Base-by-base conservation (phyloP, 495 filamentous ascomycete genomes). In the Xylaria scruposa region DNA sequence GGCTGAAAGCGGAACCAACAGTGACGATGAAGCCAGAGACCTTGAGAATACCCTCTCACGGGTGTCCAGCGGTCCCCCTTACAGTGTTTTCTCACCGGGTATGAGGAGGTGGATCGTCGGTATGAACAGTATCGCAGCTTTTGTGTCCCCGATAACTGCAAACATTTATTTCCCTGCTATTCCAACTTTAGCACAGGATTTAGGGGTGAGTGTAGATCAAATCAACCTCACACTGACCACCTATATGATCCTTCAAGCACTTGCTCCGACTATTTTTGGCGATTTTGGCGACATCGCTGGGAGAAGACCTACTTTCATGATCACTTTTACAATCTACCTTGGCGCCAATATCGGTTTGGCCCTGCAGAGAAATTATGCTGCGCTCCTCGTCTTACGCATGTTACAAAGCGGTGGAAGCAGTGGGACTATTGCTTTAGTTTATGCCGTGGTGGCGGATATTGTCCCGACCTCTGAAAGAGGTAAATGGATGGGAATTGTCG, bases 101-200 rank as follows among this genome's bases (percentile, higher is more conserved):
- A 84, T 88, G 69, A 91, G 88, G 81, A 73, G 83, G 71, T 88
- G 88, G 81, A 87, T 92, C 70, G 83, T 92, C n/a, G 82, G 83
- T 72, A 90, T 95, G 81, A 88, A 90, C 51, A 88, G 89, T 31
- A 84, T 85, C 64, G 88, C 88, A 13, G 86, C 88, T 47, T 91
- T 93, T 74, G 88, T 93, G 77, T 93, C 91, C 0, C 91, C 92
- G 2, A 85, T 94, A 63, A 92, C 90, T 0, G 91, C 91, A 24
- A 93, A 92, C 74, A 93, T 42, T 4, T 96, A 96, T 78, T 94
- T 94, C 71, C 92, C 92, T 5, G 90, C 91, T 2, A 82, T 95
- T 67, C 88, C 87, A 31, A 78, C 86, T 9, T 73, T 93, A 21
- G 81, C 90, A 0, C 47, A 71, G 0, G 85, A 90, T 61, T 83